phyloP scores from a whole-genome alignment of 106 monocot genomes.

The Acanthochlamys bracteata region DNA sequence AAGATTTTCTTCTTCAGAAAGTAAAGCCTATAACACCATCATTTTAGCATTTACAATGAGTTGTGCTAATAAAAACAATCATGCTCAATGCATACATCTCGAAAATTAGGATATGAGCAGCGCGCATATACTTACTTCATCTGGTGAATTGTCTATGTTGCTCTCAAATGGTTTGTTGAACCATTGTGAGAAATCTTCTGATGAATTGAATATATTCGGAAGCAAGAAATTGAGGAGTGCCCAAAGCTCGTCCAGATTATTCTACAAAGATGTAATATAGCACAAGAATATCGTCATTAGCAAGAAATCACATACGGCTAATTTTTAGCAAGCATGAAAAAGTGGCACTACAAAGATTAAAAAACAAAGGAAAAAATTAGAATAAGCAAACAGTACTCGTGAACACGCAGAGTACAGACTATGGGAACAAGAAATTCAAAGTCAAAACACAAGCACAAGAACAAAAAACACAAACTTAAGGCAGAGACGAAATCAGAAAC shows the following conservation, averaged over 20 bases:
- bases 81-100: background rate
- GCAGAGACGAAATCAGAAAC: background rate
- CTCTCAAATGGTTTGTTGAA: conserved; percentile 98
- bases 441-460: too few species aligned
- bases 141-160: conserved; percentile 68
- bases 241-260: conserved; percentile 98
- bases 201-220: conserved; percentile 91
- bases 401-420: too few species aligned
- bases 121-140: conserved; percentile 57
- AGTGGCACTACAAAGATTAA: too few species aligned
- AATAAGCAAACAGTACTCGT: too few species aligned
- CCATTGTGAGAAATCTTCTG: conserved; percentile 99
- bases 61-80: background rate
- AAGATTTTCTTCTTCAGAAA: conserved; percentile 98
- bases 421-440: too few species aligned
- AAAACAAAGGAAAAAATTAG: too few species aligned
- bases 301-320: background rate
- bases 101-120: background rate
- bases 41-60: background rate
- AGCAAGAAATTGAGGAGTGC: conserved; percentile 94
- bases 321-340: too few species aligned
- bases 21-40: conserved; percentile 48
- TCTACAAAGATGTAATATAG: conserved; percentile 29
- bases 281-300: background rate
- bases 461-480: too few species aligned